phyloP scores from a whole-genome alignment of 441 rosid genomes.

The Adansonia madagascariensis region DNA sequence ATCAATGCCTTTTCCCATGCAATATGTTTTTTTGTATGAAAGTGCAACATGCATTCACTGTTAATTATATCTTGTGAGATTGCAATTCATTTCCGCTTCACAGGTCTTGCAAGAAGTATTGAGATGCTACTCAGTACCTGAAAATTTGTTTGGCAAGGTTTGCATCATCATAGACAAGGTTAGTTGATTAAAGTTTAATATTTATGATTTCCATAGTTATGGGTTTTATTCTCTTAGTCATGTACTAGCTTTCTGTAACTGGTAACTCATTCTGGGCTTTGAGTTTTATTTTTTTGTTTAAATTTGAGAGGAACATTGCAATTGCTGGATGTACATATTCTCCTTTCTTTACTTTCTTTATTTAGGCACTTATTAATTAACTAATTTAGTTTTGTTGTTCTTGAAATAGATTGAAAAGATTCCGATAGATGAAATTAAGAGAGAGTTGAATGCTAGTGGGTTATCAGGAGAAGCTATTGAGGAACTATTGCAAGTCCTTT shows the following conservation, averaged over 20 bases:
- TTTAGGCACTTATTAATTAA: background rate
- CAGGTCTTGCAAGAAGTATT: slow-evolving; percentile 78
- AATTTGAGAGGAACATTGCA: background rate
- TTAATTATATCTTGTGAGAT: background rate
- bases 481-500: slow-evolving; percentile 71
- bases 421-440: slow-evolving; percentile 70
- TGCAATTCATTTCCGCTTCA: slow-evolving; percentile 23
- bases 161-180: slow-evolving; percentile 93
- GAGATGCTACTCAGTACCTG: slow-evolving; percentile 50
- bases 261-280: background rate
- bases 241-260: background rate
- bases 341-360: slow-evolving; percentile 19
- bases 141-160: slow-evolving; percentile 72
- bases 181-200: slow-evolving; percentile 32
- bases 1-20: background rate
- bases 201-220: background rate
- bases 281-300: background rate
- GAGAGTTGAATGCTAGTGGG: slow-evolving; percentile 64
- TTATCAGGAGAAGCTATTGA: slow-evolving; percentile 65
- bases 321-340: background rate
- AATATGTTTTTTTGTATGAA: background rate
- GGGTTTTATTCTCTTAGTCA: slow-evolving; percentile 6
- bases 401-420: slow-evolving; percentile 70
- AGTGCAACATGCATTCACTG: background rate
- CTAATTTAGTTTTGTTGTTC: slow-evolving; percentile 19